Evolutionary conservation across 1,284 basidiomycete genomes (phyloP), one percentile per base, ranked within the genome.

Genomic region (Gymnopus androsaceus): DNA sequence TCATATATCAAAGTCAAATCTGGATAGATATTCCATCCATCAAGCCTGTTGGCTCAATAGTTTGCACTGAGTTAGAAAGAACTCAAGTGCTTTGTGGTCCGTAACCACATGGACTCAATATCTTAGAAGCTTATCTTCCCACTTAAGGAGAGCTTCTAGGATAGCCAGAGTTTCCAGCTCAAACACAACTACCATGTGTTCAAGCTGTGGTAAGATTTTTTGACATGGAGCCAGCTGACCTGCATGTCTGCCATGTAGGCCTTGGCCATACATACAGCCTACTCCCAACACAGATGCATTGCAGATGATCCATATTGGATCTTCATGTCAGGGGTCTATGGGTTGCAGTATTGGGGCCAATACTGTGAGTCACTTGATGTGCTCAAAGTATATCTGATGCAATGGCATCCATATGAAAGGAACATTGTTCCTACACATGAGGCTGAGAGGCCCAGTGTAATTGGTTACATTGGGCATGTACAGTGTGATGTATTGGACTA

Each of bases 241-340:
- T 37, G 54, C 64, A 61, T 0, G 60, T 67, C 31, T 64, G 54
- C 68, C 70, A 72, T n/a, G n/a, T n/a, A n/a, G n/a, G n/a, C n/a
- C n/a, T n/a, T n/a, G n/a, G n/a, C n/a, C n/a, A n/a, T 54, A 54
- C 28, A 54, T 33, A 14, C 40, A 12, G 5, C 51, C 51, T 19
- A 54, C 41, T 33, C 51, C 51, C 7, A 42, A 45, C 21, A 54
- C 31, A 7, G 41, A 45, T 8, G 74, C 72, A 44, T 81, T 72
- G 48, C 72, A 75, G 2, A 78, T 72, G 0, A 78, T 49, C 73
- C 74, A 79, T 3, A 79, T 77, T 0, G 70, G 66, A 38, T 75
- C 69, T 52, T 57, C 5, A 4, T 3, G 40, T 6, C 14, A 4
- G 1, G 55, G 40, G 15, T 60, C 50, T 5, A 60, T 56, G 1